Evolutionary conservation across 352 stramenopile species (phyloP).

Genomic region (Phytophthora chlamydospora): DNA sequence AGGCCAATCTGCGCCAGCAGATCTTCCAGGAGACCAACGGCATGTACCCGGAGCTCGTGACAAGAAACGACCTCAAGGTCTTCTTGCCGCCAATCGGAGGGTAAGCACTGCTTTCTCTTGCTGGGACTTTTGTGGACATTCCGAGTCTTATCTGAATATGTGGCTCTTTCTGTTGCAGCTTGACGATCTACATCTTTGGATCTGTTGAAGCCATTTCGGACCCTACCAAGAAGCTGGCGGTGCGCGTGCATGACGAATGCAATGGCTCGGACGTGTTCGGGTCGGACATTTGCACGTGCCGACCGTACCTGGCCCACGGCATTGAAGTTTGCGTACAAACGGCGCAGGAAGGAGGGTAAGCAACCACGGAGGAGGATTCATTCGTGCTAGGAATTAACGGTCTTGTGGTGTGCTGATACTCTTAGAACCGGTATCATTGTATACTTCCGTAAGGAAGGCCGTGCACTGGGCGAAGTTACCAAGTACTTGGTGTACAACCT

Average conservation of each 20-base stretch:
- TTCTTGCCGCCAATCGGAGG: slow-evolving; percentile 99
- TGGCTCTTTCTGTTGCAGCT: slow-evolving; percentile 32
- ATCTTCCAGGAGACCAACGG: slow-evolving; percentile 99
- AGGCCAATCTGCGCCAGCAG: slow-evolving; percentile 94
- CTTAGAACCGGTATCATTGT: slow-evolving; percentile 94
- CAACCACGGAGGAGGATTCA: slow-evolving; percentile 1
- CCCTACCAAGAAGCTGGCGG: slow-evolving; percentile 96
- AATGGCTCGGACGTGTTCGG: slow-evolving; percentile 99
- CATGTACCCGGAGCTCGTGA: slow-evolving; percentile 99
- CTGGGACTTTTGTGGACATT: not conserved
- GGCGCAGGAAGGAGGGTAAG: slow-evolving; percentile 94
- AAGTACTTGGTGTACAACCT: slow-evolving; percentile 99
- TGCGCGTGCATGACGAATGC: slow-evolving; percentile 99
- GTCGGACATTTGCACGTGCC: slow-evolving; percentile 99
- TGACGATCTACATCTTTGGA: slow-evolving; percentile 99
- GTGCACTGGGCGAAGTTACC: slow-evolving; percentile 97
- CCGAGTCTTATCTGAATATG: slow-evolving; percentile 8
- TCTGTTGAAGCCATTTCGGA: slow-evolving; percentile 97
- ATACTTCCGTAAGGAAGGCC: slow-evolving; percentile 99
- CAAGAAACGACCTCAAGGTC: slow-evolving; percentile 97
- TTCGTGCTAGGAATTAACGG: not conserved
- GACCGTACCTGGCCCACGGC: slow-evolving; percentile 98
- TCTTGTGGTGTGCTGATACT: slow-evolving; percentile 1
- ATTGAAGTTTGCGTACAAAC: slow-evolving; percentile 99
- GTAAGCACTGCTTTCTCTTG: slow-evolving; percentile 38